These are phyloP conservation scores for Aspergillus homomorphus DNA, from an alignment of 495 filamentous ascomycete species.

Conservation along the genomic window DNA sequence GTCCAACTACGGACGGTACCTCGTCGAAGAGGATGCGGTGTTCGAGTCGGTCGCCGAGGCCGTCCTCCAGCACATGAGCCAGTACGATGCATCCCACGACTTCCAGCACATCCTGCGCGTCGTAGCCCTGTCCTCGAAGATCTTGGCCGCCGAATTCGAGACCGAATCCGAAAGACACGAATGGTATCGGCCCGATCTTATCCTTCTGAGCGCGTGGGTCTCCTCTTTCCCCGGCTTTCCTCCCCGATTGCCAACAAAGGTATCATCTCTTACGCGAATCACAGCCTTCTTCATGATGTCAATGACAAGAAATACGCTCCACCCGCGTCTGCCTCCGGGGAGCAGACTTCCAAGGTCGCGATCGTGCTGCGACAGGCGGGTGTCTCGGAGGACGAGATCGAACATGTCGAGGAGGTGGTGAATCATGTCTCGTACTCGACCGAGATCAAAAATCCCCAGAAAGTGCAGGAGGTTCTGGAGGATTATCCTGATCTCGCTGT, in stretches of 20 bases:
- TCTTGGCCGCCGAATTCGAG: constrained; percentile 45
- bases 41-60: background rate
- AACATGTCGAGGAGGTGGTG: constrained; percentile 64
- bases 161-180: constrained; percentile 23
- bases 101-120: constrained; percentile 81
- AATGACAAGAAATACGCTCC: constrained; percentile 77
- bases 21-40: background rate
- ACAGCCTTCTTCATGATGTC: constrained; percentile 73
- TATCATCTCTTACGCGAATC: background rate
- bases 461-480: constrained; percentile 50
- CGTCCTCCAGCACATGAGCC: constrained; percentile 54
- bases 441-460: constrained; percentile 59
- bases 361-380: constrained; percentile 50
- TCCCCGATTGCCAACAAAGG: background rate
- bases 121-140: constrained; percentile 61
- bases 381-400: constrained; percentile 52
- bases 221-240: background rate
- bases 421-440: constrained; percentile 73
- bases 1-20: background rate
- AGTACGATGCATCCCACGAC: constrained; percentile 84
- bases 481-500: constrained; percentile 71
- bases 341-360: background rate
- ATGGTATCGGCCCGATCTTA: constrained; percentile 47
- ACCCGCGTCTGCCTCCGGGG: background rate
- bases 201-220: constrained; percentile 61